These are phyloP conservation scores for Geoglossum cookeanum DNA, from an alignment of 2,329 filamentous ascomycete genomes.

Conservation along the genomic window DNA sequence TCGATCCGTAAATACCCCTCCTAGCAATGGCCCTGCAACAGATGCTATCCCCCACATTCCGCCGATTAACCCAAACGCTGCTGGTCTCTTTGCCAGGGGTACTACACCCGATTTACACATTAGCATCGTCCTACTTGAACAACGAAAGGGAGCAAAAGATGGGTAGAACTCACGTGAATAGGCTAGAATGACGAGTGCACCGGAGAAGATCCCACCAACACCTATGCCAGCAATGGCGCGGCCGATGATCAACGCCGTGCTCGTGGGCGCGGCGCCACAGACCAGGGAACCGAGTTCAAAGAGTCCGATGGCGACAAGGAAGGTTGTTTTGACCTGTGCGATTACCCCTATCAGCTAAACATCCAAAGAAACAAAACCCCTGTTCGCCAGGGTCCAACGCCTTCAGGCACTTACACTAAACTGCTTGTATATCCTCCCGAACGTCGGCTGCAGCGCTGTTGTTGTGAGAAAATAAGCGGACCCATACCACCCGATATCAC, in stretches of 20 bases:
- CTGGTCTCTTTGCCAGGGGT: conserved; percentile 5
- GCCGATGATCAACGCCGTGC: conserved; percentile 21
- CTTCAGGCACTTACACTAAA: conserved; percentile 7
- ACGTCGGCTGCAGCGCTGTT: conserved; percentile 16
- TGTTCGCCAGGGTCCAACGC: neutral
- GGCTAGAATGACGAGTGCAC: conserved; percentile 15
- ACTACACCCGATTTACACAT: neutral
- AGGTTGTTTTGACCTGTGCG: conserved; percentile 14
- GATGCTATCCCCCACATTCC: conserved; percentile 8
- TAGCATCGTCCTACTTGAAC: conserved; percentile 4
- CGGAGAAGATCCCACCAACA: conserved; percentile 17
- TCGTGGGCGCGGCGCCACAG: conserved; percentile 20
- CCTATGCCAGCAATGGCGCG: conserved; percentile 21
- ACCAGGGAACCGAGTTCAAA: conserved; percentile 26
- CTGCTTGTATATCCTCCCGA: conserved; percentile 18
- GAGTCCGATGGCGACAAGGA: conserved; percentile 19
- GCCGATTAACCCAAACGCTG: conserved; percentile 3
- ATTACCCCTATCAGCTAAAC: neutral
- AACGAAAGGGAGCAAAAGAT: neutral
- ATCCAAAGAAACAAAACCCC: neutral
- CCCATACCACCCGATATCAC: conserved; percentile 20
- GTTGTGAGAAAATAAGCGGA: conserved; percentile 20
- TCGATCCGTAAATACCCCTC: conserved; percentile 11
- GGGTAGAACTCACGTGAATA: neutral
- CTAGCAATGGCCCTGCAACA: conserved; percentile 10